Conservation (phyloP, 2,329 filamentous ascomycete species). For the Pseudogymnoascus pannorum region DNA sequence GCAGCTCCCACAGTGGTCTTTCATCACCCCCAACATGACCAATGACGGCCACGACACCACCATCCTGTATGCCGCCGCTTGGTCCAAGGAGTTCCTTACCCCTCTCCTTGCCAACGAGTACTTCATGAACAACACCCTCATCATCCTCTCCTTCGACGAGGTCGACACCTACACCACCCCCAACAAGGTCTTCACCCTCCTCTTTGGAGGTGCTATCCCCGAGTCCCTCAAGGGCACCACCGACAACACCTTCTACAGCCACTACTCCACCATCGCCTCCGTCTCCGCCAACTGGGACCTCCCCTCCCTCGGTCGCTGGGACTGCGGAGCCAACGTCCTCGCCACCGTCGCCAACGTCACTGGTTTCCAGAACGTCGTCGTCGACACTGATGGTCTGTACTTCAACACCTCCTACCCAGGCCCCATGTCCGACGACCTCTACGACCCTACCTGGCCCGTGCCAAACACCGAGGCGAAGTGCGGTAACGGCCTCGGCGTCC, state of each 20-base stretch:
- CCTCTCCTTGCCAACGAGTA: slow-evolving; percentile 43
- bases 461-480: slow-evolving; percentile 19
- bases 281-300: slow-evolving; percentile 38
- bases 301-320: slow-evolving; percentile 37
- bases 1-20: slow-evolving; percentile 56
- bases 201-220: slow-evolving; percentile 49
- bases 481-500: slow-evolving; percentile 14
- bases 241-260: slow-evolving; percentile 43
- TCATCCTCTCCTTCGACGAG: slow-evolving; percentile 53
- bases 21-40: slow-evolving; percentile 57
- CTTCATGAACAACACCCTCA: slow-evolving; percentile 47
- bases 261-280: slow-evolving; percentile 38
- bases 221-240: slow-evolving; percentile 39
- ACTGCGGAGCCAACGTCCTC: slow-evolving; percentile 34
- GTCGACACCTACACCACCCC: slow-evolving; percentile 43
- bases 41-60: slow-evolving; percentile 57
- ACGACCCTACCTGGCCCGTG: slow-evolving; percentile 17
- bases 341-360: slow-evolving; percentile 24
- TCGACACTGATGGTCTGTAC: slow-evolving; percentile 30
- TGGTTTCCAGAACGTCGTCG: slow-evolving; percentile 23
- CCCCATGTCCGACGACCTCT: slow-evolving; percentile 23
- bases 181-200: slow-evolving; percentile 47
- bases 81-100: slow-evolving; percentile 45
- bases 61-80: slow-evolving; percentile 43
- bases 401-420: slow-evolving; percentile 40